Base-by-base conservation (phyloP, 2,329 filamentous ascomycete species). In the Claviceps humidiphila region DNA sequence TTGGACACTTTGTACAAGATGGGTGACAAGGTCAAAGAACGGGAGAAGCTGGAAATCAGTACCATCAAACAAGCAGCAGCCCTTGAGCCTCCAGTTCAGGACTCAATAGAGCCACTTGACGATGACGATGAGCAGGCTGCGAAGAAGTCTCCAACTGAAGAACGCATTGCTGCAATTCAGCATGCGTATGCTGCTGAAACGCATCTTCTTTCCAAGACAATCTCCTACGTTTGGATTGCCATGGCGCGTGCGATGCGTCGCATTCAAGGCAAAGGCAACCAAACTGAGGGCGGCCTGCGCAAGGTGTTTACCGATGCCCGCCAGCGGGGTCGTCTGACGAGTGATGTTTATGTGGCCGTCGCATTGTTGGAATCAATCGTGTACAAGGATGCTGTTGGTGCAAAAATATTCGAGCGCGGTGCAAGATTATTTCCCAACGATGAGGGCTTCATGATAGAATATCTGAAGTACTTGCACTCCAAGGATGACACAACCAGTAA, bases 331-430 rank as follows among this genome's bases (percentile, higher is more conserved):
- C 85, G 89, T 51, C 78, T 98, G 46, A 93, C 89, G 7, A 95
- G 89, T 60, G 93, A 97, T 64, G 88, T 96, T 5, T 98, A 98
- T 64, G 87, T 96, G 51, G 89, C 89, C 1, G 89, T 89, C 59
- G 93, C 94, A 16, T 75, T 95, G 54, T 87, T 98, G 63, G 93
- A 98, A 66, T 91, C 93, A 64, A 84, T 95, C 60, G 94, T 94
- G 59, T 98, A 98, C 68, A 93, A 95, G 63, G 93, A 97, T 61
- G 80, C 84, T 0, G 88, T 93, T 0, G 91, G 90, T 1, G 87
- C 86, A 44, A 96, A 93, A 70, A 97, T 98, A 55, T 95, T 97
- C 59, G 93, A 98, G 65, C 85, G 91, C 46, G 93, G 93, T 20
- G 83, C 91, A 57, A 93, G 89, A 63, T 74, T 98, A 13, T 98